Evolutionary conservation across 768 basidiomycete species (phyloP), one percentile per base, ranked within the genome.

Genomic region (Pulveroboletus sp.): DNA sequence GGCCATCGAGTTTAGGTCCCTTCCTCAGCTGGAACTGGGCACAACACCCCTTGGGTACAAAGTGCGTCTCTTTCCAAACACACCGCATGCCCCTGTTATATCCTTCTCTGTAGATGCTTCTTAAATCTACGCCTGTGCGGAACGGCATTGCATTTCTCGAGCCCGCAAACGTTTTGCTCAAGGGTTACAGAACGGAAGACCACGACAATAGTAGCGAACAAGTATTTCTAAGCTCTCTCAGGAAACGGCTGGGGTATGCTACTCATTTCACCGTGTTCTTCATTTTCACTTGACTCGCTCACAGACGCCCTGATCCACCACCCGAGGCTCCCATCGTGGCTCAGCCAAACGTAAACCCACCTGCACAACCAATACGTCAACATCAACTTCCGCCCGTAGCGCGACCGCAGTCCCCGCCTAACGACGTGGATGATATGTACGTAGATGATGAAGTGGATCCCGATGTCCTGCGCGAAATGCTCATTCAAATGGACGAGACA

Each of bases 11-110:
- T 91, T 85, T 54, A 79, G 78, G 45, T 68, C 74, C 20, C 62
- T 97, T 24, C 78, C 80, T 2, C 74, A 80, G 37, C 55, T 97
- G 17, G 75, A 75, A 41, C 74, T 97, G 16, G 89, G 87, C 8
- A 79, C 76, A 17, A 95, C 93, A 1, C 79, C 79, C 3, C 70
- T 94, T 25, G 94, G 94, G 9, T 88, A 72, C 61, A 97, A 97
- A 75, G 94, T 90, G 9, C 19, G 55, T 32, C 23, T 36, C 21
- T 37, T 44, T 27, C 50, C 37, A 16, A 27, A 12, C 7, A 32
- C 43, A 13, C 35, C 11, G 6, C 23, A 8, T 21, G 4, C 37
- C n/a, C 23, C 16, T 16, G 29, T 27, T 41, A 52, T 19, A 16
- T 43, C 19, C 3, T 42, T 46, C 20, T 33, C 33, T 35, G 10